Conservation (phyloP, 441 rosid species). For the Croton setiger region DNA sequence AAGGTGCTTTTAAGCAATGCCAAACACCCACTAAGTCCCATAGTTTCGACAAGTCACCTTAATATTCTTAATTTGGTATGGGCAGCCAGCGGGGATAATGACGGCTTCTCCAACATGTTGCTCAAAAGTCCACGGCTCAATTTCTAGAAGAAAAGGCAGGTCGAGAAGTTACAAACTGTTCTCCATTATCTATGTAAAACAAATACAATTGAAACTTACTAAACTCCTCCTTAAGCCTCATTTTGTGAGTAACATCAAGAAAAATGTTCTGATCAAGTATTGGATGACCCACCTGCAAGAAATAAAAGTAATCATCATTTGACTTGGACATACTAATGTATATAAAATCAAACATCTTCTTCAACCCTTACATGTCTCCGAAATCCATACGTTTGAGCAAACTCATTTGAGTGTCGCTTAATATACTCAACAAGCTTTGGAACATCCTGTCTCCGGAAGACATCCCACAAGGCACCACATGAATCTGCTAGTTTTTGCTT, state of each 20-base stretch:
- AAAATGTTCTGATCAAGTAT: conserved; percentile 83
- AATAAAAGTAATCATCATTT: conserved; percentile 23
- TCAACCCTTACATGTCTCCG: conserved; percentile 47
- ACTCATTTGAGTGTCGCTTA: conserved; percentile 59
- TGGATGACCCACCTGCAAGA: conserved; percentile 71
- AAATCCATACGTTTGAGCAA: conserved; percentile 35
- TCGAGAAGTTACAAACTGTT: conserved; percentile 9
- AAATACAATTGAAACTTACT: conserved; percentile 41
- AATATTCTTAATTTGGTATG: conserved; percentile 80
- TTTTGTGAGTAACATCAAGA: conserved; percentile 70
- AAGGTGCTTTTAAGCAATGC: too few relatives aligned
- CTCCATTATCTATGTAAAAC: not conserved
- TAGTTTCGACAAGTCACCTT: conserved; percentile 44
- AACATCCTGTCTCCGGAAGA: conserved; percentile 87
- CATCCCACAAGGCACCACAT: conserved; percentile 92
- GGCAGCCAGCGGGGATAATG: conserved; percentile 91
- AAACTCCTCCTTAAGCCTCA: conserved; percentile 85
- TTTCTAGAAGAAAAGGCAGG: conserved; percentile 39
- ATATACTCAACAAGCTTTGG: conserved; percentile 80
- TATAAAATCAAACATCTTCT: conserved; percentile 1
- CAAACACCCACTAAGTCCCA: not conserved
- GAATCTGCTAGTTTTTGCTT: conserved; percentile 38
- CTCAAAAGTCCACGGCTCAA: conserved; percentile 96
- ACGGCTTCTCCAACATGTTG: conserved; percentile 98
- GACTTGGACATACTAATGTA: conserved; percentile 17